Base-by-base conservation (phyloP, 768 basidiomycete species). In the Mycena floridula region DNA sequence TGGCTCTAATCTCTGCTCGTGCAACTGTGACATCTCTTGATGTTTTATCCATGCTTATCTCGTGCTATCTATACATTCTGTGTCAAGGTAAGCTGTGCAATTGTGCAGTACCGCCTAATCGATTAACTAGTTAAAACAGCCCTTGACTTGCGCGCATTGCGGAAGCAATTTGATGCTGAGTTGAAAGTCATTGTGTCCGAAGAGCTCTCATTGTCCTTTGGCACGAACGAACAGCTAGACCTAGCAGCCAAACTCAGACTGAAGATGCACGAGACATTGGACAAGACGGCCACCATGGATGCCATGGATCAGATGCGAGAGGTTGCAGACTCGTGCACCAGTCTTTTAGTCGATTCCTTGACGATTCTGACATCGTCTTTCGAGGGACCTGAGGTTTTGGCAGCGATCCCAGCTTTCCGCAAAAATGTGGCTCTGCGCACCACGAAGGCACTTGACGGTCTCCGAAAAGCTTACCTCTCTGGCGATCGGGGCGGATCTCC, bases 1-100 rank as follows among this genome's bases (percentile, higher is more conserved):
- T 77, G 56, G 86, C 87, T 7, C 66, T 89, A 50, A 82, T 88
- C 45, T 85, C 84, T 32, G 85, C 80, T n/a, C 77, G 87, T 25
- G 81, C 82, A 16, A 89, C 86, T 4, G 67, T 86, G 51, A 79
- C 72, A 42, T 70, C 86, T 9, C 60, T 85, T 20, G 84, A 89
- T 46, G 81, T 87, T 16, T 67, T 89, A 22, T 73, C 80, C 7
- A 73, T 85, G 63, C 65, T 89, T 32, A 74, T 75, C n/a, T 68
- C 85, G 4, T 78, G 80, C 6, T 87, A 85, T 59, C 68, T 89
- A 20, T 86, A 86, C 62, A 64, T 76, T 39, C 71, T 85, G 28
- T 85, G 82, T 60, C 85, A 88, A 74, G 73, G 70, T 71, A 45
- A 13, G 53, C n/a, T 21, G 11, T 35, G n/a, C 18, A 16, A 27